Conservation (phyloP, 2,329 filamentous ascomycete species). For the Exutisphaerella laricina region DNA sequence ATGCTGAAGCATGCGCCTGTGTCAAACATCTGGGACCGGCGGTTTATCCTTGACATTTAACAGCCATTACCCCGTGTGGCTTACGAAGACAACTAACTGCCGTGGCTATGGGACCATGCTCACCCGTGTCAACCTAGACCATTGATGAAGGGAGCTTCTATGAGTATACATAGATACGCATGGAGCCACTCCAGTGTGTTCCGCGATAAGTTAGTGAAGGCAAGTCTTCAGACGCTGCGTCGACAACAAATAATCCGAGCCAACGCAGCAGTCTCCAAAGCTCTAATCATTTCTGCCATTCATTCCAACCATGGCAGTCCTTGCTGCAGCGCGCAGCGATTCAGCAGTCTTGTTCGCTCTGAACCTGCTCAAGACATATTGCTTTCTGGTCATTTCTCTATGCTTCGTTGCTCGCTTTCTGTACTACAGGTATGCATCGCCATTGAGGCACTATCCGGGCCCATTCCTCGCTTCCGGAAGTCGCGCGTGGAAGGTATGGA, state of each 20-base stretch:
- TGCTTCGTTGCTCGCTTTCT: constrained; percentile 29
- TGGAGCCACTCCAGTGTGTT: neutral
- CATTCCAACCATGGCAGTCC: constrained; percentile 21
- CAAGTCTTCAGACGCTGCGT: neutral
- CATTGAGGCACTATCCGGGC: constrained; percentile 27
- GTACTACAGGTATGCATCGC: constrained; percentile 27
- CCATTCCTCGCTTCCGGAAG: constrained; percentile 29
- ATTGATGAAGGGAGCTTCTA: neutral
- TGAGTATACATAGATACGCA: neutral
- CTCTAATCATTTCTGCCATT: neutral
- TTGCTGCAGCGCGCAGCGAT: constrained; percentile 8
- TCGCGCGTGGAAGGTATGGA: constrained; percentile 28
- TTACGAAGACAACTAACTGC: constrained; percentile 1
- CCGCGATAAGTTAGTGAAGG: neutral
- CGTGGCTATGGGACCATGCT: neutral
- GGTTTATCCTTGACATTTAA: neutral
- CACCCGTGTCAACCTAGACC: neutral
- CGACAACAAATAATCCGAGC: neutral
- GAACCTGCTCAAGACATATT: constrained; percentile 18
- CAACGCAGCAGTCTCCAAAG: neutral
- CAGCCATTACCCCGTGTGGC: neutral
- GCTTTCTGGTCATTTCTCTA: constrained; percentile 19
- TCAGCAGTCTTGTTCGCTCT: constrained; percentile 15
- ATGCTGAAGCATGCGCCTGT: too few species aligned
- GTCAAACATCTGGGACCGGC: too few species aligned